Base-by-base conservation (phyloP, 2,329 filamentous ascomycete genomes). In the Paraconiothyrium sp. region DNA sequence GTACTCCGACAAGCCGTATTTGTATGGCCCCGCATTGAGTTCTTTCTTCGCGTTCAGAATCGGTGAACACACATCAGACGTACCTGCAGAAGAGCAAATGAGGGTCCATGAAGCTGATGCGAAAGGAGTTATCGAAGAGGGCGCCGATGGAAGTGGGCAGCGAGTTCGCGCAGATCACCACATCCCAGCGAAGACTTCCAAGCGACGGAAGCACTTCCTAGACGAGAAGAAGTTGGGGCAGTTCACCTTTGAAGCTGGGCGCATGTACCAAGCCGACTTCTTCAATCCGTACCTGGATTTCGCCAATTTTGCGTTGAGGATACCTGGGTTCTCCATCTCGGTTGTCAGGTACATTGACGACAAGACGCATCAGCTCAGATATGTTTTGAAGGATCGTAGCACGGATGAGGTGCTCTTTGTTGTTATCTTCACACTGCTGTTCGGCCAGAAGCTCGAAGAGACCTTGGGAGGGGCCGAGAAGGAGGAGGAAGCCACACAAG, bases 231-330 rank as follows among this genome's bases (percentile, higher is more conserved):
- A 80, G 34, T 70, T 80, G 11, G 70, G 78, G 34, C 52, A 62
- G 0, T 80, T 83, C 51, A 72, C 73, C 0, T 83, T 84, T 51
- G 80, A 83, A 60, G 76, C 79, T 58, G 82, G 78, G 0, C 60
- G 82, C 22, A 57, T 79, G 57, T 84, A 84, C 58, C 75, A 81
- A 43, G 80, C 72, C 0, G 82, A 84, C 58, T 83, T 84, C 61
- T 83, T 80, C 72, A 84, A 84, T 57, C 80, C 80, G 24, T 82
- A 83, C 67, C 67, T 84, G 5, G 82, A 84, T 62, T 84, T 83
- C 67, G 77, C 79, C 0, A 81, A 82, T 48, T 83, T 82, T 60
- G 71, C 77, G 3, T 62, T 84, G 3, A 78, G 80, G 57, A 63
- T 84, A 16, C 82, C 82, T 0, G 82, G 82, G 0, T 82, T 84